Evolutionary conservation across 176 grass and related monocot genomes (phyloP), one percentile per base, ranked within the genome.

Genomic region (Phyllostachys edulis): DNA sequence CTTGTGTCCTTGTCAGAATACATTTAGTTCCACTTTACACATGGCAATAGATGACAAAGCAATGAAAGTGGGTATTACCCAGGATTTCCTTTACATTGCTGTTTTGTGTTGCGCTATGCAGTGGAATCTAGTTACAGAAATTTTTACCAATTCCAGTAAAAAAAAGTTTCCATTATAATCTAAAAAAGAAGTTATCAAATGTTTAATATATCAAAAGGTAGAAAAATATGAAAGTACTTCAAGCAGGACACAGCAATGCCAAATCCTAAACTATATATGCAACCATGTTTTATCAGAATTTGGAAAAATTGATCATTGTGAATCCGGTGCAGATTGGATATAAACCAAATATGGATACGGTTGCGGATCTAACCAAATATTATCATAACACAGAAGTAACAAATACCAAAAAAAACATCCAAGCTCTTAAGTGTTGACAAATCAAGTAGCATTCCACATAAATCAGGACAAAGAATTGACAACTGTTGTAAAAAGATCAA

Each of bases 71-170:
- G 47, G 23, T 59, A 70, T 59, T 34, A 13, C 39, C 61, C 45
- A 61, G 1, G 12, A 18, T 4, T 82, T 82, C 47, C 6, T 50
- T 71, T 8, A 26, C 32, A 78, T 78, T 69, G 21, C 21, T 2
- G 44, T 34, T 20, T 37, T 49, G 34, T 41, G 21, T 5, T 69
- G n/a, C 6, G 27, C 62, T 23, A 66, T 21, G 46, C 3, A 37
- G 65, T n/a, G 16, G 6, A 66, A 66, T 79, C 14, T 39, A 80
- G 63, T 81, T 71, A 71, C n/a, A 75, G 29, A 17, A 50, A 52
- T 17, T 5, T 54, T 60, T 16, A 7, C 56, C 23, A 24, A 20
- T 32, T 29, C n/a, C 9, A 29, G 23, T 62, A 26, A 44, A 45
- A 45, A 42, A 45, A 45, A 12, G 44, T n/a, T 71, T 72, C 15